phyloP scores from a whole-genome alignment of 108 stramenopile genomes.

The Conticribra guillardii region DNA sequence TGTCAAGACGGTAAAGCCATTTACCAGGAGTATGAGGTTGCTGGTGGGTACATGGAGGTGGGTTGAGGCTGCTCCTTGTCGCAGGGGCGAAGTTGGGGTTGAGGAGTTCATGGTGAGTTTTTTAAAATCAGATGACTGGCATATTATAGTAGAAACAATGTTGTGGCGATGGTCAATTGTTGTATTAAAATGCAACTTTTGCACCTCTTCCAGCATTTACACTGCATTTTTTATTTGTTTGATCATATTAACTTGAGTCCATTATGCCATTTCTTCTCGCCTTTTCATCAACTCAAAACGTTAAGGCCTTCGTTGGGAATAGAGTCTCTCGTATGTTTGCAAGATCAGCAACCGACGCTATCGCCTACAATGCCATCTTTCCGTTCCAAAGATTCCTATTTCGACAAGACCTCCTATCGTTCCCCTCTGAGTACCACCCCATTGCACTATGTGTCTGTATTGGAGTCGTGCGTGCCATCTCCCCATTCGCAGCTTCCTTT shows the following conservation, averaged over 20 bases:
- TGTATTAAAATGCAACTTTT: no score
- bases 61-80: constrained; percentile 57
- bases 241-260: no score
- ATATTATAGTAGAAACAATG: no score
- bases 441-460: constrained; percentile 56
- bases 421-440: constrained; percentile 50
- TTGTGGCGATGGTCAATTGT: no score
- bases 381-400: constrained; percentile 50
- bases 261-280: no score
- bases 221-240: no score
- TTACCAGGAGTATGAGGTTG: constrained; percentile 57
- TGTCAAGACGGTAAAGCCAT: constrained; percentile 58
- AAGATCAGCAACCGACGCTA: constrained; percentile 43
- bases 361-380: constrained; percentile 45
- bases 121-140: no score
- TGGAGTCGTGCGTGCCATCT: constrained; percentile 50
- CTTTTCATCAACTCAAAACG: constrained; percentile 36
- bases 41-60: constrained; percentile 62
- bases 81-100: constrained; percentile 60
- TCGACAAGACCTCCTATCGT: constrained; percentile 34
- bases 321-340: constrained; percentile 61
- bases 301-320: constrained; percentile 77
- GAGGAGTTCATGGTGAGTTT: constrained; percentile 52
- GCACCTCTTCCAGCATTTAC: no score
- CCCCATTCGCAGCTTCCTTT: constrained; percentile 58